Percentiles rank a stretch among this genome's conserved stretches.
These are phyloP conservation scores for Bruguiera parviflora DNA, from an alignment of 345 rosid genomes.

Conservation along the genomic window DNA sequence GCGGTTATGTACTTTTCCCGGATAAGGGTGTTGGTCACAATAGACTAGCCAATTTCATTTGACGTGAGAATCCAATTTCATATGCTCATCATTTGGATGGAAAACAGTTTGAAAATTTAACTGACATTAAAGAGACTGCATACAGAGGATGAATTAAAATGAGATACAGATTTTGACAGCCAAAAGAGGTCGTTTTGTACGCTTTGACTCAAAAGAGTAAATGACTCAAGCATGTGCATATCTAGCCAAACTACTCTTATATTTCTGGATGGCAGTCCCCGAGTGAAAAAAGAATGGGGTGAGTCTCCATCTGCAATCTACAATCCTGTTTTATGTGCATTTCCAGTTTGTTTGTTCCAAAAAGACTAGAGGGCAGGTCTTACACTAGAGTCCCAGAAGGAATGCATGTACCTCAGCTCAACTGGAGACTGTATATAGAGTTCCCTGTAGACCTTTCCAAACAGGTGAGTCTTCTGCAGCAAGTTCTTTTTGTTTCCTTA, in stretches of 20 bases:
- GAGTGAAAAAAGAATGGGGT: slow-evolving; percentile 9
- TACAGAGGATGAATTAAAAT: too few species aligned
- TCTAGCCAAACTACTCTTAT: neutral
- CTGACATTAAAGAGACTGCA: too few species aligned
- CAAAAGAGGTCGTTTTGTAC: too few species aligned
- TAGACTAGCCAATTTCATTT: too few species aligned
- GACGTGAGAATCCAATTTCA: too few species aligned
- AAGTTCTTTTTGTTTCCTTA: slow-evolving; percentile 11
- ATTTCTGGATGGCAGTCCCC: slow-evolving; percentile 8
- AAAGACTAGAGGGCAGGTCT: too few species aligned
- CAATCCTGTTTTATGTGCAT: slow-evolving; percentile 6
- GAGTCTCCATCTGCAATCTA: slow-evolving; percentile 21
- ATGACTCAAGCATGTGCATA: neutral
- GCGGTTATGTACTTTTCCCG: too few species aligned
- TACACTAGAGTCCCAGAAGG: neutral
- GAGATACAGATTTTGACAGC: too few species aligned
- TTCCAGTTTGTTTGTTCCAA: slow-evolving; percentile 11
- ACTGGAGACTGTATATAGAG: slow-evolving; percentile 12
- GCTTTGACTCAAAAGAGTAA: too few species aligned
- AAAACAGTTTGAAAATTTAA: too few species aligned
- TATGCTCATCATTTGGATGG: too few species aligned
- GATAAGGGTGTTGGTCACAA: too few species aligned
- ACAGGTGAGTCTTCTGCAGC: neutral
- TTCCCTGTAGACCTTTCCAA: slow-evolving; percentile 4
- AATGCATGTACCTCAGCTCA: slow-evolving; percentile 20